A percentile compares a stretch with the other conserved stretches of the same genome.
Evolutionary conservation across 2,329 filamentous ascomycete genomes (phyloP).

Genomic region (Hypomyces perniciosus): DNA sequence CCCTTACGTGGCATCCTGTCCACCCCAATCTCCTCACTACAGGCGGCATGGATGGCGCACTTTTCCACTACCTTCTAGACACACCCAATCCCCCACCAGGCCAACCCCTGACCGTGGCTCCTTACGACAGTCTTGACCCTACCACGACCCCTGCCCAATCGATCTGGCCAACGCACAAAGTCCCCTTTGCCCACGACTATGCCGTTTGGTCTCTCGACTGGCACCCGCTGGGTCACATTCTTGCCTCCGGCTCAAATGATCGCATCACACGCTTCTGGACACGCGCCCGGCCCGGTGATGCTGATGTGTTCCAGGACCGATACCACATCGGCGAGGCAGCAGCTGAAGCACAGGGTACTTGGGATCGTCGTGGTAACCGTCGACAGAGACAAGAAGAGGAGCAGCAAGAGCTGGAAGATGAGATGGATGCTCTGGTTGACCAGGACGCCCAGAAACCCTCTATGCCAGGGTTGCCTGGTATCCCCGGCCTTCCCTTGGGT

Average conservation of each 20-base stretch:
- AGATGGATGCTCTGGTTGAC: slow-evolving; percentile 86
- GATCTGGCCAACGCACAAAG: slow-evolving; percentile 84
- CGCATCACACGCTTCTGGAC: slow-evolving; percentile 97
- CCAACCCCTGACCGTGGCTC: slow-evolving; percentile 64
- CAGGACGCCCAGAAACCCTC: slow-evolving; percentile 60
- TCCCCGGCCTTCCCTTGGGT: slow-evolving; percentile 46
- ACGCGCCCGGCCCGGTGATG: slow-evolving; percentile 79
- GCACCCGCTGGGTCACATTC: slow-evolving; percentile 92
- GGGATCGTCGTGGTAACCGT: slow-evolving; percentile 72
- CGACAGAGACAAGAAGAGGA: slow-evolving; percentile 84
- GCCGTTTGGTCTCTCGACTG: slow-evolving; percentile 97
- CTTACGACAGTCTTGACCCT: slow-evolving; percentile 80
- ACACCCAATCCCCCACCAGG: slow-evolving; percentile 82
- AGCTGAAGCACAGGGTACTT: slow-evolving; percentile 91
- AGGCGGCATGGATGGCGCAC: slow-evolving; percentile 80
- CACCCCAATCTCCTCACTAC: slow-evolving; percentile 86
- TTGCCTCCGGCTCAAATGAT: slow-evolving; percentile 94
- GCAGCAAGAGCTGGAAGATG: slow-evolving; percentile 88
- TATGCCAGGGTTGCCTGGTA: slow-evolving; percentile 38
- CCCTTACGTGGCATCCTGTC: slow-evolving; percentile 87
- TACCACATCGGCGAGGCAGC: slow-evolving; percentile 94
- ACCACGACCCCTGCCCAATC: slow-evolving; percentile 75
- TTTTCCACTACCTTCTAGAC: slow-evolving; percentile 93
- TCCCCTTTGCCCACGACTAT: slow-evolving; percentile 86
- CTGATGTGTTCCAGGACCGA: slow-evolving; percentile 77